Base-by-base conservation (phyloP, 1,284 basidiomycete genomes). In the Ustilago bromivora region DNA sequence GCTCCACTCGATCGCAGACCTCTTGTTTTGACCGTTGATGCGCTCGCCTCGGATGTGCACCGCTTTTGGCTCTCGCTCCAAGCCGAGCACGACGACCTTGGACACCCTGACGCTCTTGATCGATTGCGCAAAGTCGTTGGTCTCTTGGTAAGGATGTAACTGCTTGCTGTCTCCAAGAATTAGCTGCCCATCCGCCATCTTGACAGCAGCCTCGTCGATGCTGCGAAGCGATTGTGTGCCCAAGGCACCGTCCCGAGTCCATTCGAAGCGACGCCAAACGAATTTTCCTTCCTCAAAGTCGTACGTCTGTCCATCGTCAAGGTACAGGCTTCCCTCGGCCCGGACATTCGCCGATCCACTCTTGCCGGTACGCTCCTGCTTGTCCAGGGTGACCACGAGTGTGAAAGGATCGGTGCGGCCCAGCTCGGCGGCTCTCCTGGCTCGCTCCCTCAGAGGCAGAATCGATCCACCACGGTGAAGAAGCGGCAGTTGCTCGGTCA, bases 361-460 rank as follows among this genome's bases (percentile, higher is more conserved):
- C 58, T 65, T 66, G 9, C 66, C 66, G 15, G 41, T 58, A 11
- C 59, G 53, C 28, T 54, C 71, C 17, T 60, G 41, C 64, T 91
- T 90, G 87, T 90, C 90, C 23, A 97, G 88, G 0, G 95, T 94
- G 31, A 98, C 89, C 66, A 92, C 91, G 43, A 99, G 90, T 0
- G 96, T 98, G 89, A 97, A 94, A 0, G 97, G 97, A 86, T 99
- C 97, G 62, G 89, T 87, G 88, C 92, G 93, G 92, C 96, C 96
- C 47, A 97, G 89, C 0, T 92, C 89, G 0, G 95, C 94, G 1
- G 96, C 90, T 5, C 96, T 90, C 46, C 96, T 90, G 1, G 93
- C 92, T 32, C 96, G 92, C 86, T 96, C 92, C 58, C 95, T 92
- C 0, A 94, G 92, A 0, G 95, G 88, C 9, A 99, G 79, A 83